Conservation (phyloP, 2,329 filamentous ascomycete species). For the Catunica adiposa region DNA sequence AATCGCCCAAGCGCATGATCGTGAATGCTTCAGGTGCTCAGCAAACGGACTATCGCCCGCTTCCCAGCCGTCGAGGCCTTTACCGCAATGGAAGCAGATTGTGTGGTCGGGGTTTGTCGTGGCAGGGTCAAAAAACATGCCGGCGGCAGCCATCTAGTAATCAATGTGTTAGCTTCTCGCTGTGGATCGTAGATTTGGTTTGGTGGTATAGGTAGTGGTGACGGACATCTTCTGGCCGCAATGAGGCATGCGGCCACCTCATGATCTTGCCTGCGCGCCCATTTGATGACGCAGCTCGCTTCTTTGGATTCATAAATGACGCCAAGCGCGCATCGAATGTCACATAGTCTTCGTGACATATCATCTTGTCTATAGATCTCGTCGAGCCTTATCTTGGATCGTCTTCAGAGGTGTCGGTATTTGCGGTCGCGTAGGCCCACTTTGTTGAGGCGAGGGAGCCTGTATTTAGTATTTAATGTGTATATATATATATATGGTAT, state of each 20-base stretch:
- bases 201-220: not conserved
- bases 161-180: not conserved
- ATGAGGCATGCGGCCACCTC: slow-evolving; percentile 57
- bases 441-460: not conserved
- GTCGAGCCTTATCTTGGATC: not conserved
- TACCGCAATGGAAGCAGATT: slow-evolving; percentile 71
- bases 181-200: no score
- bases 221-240: slow-evolving; percentile 21
- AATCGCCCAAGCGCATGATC: slow-evolving; percentile 75
- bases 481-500: no score
- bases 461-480: no score
- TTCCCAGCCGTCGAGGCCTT: slow-evolving; percentile 84
- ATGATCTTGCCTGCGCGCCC: slow-evolving; percentile 34
- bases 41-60: slow-evolving; percentile 63
- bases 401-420: not conserved
- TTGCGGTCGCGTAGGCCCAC: not conserved
- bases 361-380: slow-evolving; percentile 7
- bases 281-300: slow-evolving; percentile 50
- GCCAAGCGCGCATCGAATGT: slow-evolving; percentile 62
- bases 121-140: slow-evolving; percentile 75
- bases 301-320: slow-evolving; percentile 57
- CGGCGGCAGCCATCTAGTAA: slow-evolving; percentile 65
- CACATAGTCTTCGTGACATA: slow-evolving; percentile 29
- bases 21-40: slow-evolving; percentile 74
- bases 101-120: slow-evolving; percentile 70